Evolutionary conservation across 1,284 basidiomycete genomes (phyloP).

Genomic region (Papiliotrema nemorosa): DNA sequence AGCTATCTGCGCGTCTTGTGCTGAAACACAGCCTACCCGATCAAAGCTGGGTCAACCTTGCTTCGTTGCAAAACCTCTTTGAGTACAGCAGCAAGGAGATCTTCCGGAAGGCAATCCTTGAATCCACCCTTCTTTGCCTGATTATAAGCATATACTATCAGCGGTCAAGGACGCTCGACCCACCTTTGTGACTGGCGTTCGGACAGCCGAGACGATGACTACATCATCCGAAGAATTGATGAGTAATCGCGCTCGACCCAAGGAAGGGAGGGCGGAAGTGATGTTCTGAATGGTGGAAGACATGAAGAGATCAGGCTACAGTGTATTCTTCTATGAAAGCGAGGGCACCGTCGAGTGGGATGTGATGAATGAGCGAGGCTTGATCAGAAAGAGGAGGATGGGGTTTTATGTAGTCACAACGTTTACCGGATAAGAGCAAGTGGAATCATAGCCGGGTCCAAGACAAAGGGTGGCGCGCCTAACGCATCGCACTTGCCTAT

Average conservation of each 20-base stretch:
- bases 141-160: slow-evolving; percentile 1
- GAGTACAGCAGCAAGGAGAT: slow-evolving; percentile 79
- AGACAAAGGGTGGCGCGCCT: no score
- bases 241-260: slow-evolving; percentile 56
- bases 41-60: slow-evolving; percentile 42
- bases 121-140: slow-evolving; percentile 79
- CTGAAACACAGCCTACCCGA: slow-evolving; percentile 33
- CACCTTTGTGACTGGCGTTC: slow-evolving; percentile 87
- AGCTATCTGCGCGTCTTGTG: not conserved
- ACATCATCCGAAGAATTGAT: slow-evolving; percentile 72
- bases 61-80: slow-evolving; percentile 58
- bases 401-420: not conserved
- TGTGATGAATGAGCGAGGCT: no score
- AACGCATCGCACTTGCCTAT: no score
- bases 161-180: not conserved
- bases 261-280: slow-evolving; percentile 43
- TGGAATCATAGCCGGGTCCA: not conserved
- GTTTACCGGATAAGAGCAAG: not conserved
- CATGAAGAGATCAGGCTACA: no score
- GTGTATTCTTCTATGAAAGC: no score
- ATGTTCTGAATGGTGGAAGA: slow-evolving; percentile 44
- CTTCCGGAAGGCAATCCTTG: slow-evolving; percentile 88
- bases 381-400: no score
- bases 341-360: no score
- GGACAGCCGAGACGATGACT: slow-evolving; percentile 82